phyloP scores from a whole-genome alignment of 2,329 filamentous ascomycete genomes.

The Emericellopsis atlantica region DNA sequence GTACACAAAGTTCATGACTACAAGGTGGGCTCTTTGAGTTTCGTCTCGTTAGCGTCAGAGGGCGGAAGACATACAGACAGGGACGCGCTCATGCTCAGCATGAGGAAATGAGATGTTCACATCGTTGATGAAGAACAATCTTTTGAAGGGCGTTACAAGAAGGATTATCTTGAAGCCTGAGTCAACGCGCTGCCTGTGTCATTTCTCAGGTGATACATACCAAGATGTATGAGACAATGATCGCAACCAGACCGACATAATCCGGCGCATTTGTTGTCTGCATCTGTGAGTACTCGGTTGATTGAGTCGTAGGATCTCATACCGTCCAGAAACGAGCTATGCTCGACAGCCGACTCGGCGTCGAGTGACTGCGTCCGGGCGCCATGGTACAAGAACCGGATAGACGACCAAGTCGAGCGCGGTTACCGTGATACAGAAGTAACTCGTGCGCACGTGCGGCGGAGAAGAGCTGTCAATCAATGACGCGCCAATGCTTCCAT shows the following conservation, averaged over 20 bases:
- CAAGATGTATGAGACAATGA: conserved; percentile 56
- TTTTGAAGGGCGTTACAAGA: conserved; percentile 71
- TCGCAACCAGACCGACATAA: conserved; percentile 63
- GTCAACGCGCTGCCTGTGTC: neutral
- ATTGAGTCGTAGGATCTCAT: conserved; percentile 4
- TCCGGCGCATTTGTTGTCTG: conserved; percentile 79
- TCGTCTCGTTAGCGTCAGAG: neutral
- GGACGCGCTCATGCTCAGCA: conserved; percentile 70
- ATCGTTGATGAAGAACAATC: conserved; percentile 86
- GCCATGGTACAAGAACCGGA: neutral
- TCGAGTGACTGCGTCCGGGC: neutral
- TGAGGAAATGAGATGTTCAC: conserved; percentile 76
- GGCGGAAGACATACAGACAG: conserved; percentile 48
- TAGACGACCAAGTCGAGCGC: too few relatives aligned
- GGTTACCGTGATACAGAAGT: too few relatives aligned
- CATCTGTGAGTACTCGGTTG: neutral
- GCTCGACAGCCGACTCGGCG: neutral
- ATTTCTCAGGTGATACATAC: conserved; percentile 21
- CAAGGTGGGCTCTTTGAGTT: neutral
- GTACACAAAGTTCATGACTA: conserved; percentile 67
- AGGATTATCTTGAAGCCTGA: conserved; percentile 11
- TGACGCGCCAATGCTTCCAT: too few relatives aligned
- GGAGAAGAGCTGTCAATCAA: too few relatives aligned
- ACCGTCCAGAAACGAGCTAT: conserved; percentile 33
- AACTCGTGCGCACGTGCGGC: too few relatives aligned